These are phyloP conservation scores for Arabidopsis suecica DNA, from an alignment of 345 rosid genomes.

Conservation along the genomic window DNA sequence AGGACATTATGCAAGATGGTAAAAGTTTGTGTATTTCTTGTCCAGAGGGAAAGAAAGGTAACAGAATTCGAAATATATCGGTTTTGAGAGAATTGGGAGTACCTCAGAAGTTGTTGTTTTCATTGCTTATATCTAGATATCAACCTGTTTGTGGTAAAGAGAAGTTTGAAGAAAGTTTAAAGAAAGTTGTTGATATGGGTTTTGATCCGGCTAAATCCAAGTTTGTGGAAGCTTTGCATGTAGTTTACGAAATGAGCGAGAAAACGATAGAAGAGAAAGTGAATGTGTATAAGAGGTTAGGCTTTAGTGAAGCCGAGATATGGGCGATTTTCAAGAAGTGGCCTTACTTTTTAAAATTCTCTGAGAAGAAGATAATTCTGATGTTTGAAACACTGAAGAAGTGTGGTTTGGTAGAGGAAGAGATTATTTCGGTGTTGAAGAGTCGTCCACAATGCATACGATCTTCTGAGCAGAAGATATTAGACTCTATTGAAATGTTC, in stretches of 20 bases:
- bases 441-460: slow-evolving; percentile 10
- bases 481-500: slow-evolving; percentile 19
- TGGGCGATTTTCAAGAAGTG: slow-evolving; percentile 41
- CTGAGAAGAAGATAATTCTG: slow-evolving; percentile 42
- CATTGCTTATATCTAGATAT: background rate
- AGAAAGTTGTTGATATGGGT: slow-evolving; percentile 45
- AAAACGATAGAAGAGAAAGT: slow-evolving; percentile 38
- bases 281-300: slow-evolving; percentile 40
- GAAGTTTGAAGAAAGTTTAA: slow-evolving; percentile 21
- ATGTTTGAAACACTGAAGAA: slow-evolving; percentile 32
- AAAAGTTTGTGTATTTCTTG: slow-evolving; percentile 2
- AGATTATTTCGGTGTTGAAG: slow-evolving; percentile 29
- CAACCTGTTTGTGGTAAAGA: slow-evolving; percentile 6
- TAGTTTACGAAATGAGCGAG: background rate
- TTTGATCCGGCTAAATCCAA: slow-evolving; percentile 39
- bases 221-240: slow-evolving; percentile 44
- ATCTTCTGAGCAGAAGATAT: slow-evolving; percentile 28
- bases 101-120: slow-evolving; percentile 28
- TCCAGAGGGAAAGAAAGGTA: background rate
- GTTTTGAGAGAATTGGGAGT: slow-evolving; percentile 40
- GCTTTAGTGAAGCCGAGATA: slow-evolving; percentile 46
- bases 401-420: slow-evolving; percentile 32
- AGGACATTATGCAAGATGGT: slow-evolving; percentile 4
- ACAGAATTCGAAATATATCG: slow-evolving; percentile 24
- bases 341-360: slow-evolving; percentile 35